phyloP scores from a whole-genome alignment of 2,329 filamentous ascomycete species.

The Dactylellina sp. region DNA sequence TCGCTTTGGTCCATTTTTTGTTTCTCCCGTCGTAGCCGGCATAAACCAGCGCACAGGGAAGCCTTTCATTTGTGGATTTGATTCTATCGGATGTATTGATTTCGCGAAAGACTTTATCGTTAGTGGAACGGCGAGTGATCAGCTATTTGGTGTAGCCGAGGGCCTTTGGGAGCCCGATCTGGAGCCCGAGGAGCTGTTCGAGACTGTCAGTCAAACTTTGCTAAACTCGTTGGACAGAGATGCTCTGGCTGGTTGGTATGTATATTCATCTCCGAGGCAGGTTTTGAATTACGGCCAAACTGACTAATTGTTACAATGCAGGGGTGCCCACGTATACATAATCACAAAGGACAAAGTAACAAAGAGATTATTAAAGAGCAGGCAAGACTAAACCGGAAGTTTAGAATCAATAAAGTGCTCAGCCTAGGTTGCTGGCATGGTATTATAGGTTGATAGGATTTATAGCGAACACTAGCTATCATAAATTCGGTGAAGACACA shows the following conservation, averaged over 20 bases:
- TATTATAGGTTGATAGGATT: background rate
- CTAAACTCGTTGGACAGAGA: slow-evolving; percentile 97
- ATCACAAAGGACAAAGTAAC: slow-evolving; percentile 99
- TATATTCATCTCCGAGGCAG: background rate
- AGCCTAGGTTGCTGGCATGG: background rate
- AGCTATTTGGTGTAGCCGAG: slow-evolving; percentile 99
- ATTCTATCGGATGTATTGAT: slow-evolving; percentile 99
- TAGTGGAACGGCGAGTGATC: slow-evolving; percentile 92
- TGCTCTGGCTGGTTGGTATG: slow-evolving; percentile 87
- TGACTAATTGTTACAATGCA: slow-evolving; percentile 9
- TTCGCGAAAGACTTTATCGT: slow-evolving; percentile 99
- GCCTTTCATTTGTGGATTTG: slow-evolving; percentile 98
- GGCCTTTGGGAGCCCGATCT: slow-evolving; percentile 97
- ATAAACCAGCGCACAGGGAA: slow-evolving; percentile 93
- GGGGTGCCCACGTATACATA: slow-evolving; percentile 95
- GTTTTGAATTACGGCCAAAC: background rate
- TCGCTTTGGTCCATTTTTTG: slow-evolving; percentile 96
- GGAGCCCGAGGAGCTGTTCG: slow-evolving; percentile 82
- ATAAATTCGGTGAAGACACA: slow-evolving; percentile 25
- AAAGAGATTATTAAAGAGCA: slow-evolving; percentile 96
- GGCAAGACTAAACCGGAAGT: slow-evolving; percentile 78
- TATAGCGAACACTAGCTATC: slow-evolving; percentile 14
- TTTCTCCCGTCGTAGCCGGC: slow-evolving; percentile 92
- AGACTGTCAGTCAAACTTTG: slow-evolving; percentile 95
- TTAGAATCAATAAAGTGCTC: background rate